These are phyloP conservation scores for Pigoraptor vietnamica DNA, from an alignment of 78 protist species.

Conservation along the genomic window DNA sequence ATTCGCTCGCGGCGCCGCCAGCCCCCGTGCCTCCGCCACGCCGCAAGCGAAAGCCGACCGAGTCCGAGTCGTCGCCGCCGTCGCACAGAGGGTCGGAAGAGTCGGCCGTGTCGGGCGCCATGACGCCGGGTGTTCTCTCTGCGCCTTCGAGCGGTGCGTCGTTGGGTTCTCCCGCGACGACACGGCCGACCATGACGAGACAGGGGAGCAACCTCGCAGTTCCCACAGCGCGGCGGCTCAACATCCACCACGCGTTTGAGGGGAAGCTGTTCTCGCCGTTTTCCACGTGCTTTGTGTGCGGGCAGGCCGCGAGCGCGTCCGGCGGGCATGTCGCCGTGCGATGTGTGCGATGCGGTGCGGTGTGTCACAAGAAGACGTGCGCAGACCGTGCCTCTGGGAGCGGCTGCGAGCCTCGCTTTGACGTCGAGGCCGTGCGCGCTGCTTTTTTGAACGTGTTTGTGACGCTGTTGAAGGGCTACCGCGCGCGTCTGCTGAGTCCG, in stretches of 20 bases:
- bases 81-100: no score
- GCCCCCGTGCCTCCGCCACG: no score
- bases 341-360: not conserved
- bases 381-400: not conserved
- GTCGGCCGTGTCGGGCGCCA: no score
- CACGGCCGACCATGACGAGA: not conserved
- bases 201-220: not conserved
- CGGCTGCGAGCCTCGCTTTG: not conserved
- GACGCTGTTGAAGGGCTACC: conserved; percentile 16
- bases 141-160: not conserved
- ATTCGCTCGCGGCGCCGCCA: no score
- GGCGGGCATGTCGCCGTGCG: not conserved
- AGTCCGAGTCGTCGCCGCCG: not conserved
- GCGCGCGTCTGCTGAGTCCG: conserved; percentile 12
- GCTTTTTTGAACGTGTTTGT: conserved; percentile 31
- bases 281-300: not conserved
- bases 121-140: no score
- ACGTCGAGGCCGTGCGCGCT: conserved; percentile 9
- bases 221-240: not conserved
- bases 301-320: not conserved
- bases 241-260: not conserved
- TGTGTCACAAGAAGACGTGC: not conserved
- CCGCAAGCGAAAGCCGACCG: no score
- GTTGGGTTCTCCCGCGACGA: not conserved
- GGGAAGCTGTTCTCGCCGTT: not conserved